Percentiles rank a stretch among this genome's conserved stretches.
Conservation (phyloP, 371 early-diverging fungal genomes). For the Mortierella sp. region DNA sequence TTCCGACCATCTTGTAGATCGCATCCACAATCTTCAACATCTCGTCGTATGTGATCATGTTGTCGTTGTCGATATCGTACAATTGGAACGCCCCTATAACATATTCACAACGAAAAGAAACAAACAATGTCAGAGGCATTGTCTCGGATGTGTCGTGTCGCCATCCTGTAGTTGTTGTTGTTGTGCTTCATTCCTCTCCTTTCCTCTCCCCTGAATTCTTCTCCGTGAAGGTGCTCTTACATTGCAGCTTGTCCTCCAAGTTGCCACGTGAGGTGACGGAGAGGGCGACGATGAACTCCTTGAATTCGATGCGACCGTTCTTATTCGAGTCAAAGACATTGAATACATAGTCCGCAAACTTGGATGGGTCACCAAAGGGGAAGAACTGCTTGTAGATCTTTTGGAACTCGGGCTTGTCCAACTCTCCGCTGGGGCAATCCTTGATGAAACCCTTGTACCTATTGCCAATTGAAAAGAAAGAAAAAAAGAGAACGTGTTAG, state of each 20-base stretch:
- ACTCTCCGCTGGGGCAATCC: constrained; percentile 89
- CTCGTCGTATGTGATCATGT: constrained; percentile 89
- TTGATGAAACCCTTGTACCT: constrained; percentile 95
- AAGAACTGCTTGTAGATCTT: constrained; percentile 97
- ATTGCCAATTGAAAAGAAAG: background rate
- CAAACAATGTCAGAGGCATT: background rate
- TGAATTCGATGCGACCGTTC: constrained; percentile 92
- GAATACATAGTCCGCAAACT: constrained; percentile 93
- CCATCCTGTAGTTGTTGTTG: too few species aligned
- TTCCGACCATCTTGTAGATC: constrained; percentile 95
- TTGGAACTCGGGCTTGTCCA: constrained; percentile 88
- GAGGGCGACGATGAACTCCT: constrained; percentile 92
- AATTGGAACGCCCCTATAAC: constrained; percentile 74
- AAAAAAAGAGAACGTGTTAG: background rate
- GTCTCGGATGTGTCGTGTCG: background rate
- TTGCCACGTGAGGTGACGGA: constrained; percentile 89
- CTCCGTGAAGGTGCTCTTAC: constrained; percentile 59
- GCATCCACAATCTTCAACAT: constrained; percentile 93
- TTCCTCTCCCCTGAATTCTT: background rate
- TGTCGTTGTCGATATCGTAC: constrained; percentile 95
- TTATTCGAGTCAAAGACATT: constrained; percentile 91
- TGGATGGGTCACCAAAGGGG: constrained; percentile 95
- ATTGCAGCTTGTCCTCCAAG: constrained; percentile 89
- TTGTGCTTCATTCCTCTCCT: too few species aligned
- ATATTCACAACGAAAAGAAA: background rate